Evolutionary conservation across 495 filamentous ascomycete species (phyloP), one percentile per base, ranked within the genome.

Genomic region (Tuber borchii): DNA sequence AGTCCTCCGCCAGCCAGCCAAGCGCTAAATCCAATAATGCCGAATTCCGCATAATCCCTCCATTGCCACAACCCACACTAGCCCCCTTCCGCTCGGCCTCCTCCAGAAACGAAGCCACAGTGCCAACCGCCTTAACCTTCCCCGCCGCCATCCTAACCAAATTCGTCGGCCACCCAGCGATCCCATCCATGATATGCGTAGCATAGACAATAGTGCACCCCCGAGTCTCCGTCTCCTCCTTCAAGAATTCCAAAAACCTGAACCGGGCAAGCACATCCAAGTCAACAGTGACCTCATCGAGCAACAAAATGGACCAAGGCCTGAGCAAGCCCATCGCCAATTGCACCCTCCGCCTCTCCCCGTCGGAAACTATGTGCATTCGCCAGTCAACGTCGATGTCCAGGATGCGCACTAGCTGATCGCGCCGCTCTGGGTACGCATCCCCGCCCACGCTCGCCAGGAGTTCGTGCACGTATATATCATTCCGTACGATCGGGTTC

Each of bases 271-370:
- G 87, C 42, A 99, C 86, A 80, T 99, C 95, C 76, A 99, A 83
- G 83, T 99, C 95, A 7, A 99, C 96, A 2, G 95, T 99, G 79
- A 99, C 95, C 85, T 99, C 95, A 82, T 99, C 95, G 22, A 99
- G 87, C 78, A 99, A 85, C 61, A 99, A 84, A 8, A 97, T 90
- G 42, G 87, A 88, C 95, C 95, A 99, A 10, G 95, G 95, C n/a
- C 94, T 87, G 26, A 99, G 85, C 61, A 99, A 84, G 0, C 95
- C 95, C 95, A 99, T 98, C 22, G 94, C 93, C 37, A 99, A 86
- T 86, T 99, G 95, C 37, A 99, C 95, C 20, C 95, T 87, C 2
- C 95, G 87, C 7, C 95, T 85, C 85, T 99, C 95, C 31, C 95
- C 95, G 80, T 99, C 95, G 3, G 88, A 91, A 19, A 98, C 94